Percentiles rank a stretch among this genome's conserved stretches.
Conservation (phyloP, 306 rosid genomes). For the Rosa lucieae region DNA sequence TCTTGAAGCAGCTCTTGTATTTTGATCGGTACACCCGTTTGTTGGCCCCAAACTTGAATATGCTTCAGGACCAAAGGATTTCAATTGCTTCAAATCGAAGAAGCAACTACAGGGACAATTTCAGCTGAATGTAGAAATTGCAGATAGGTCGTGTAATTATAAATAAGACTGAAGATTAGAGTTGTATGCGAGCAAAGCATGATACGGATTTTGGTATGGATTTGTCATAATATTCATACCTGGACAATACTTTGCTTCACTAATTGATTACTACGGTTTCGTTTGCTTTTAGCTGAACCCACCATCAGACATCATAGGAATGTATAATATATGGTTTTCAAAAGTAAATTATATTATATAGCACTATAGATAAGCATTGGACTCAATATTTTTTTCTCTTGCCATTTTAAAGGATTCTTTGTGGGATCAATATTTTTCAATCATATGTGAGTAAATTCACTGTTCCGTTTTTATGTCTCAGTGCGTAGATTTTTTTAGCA, state of each 20-base stretch:
- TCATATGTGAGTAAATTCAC: no score
- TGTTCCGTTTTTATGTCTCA: no score
- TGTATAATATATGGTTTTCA: neutral
- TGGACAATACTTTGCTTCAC: conserved; percentile 6
- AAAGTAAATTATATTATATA: neutral
- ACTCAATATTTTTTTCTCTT: no score
- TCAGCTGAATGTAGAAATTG: conserved; percentile 28
- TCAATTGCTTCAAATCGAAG: conserved; percentile 69
- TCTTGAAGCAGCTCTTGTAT: conserved; percentile 91
- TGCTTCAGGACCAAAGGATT: conserved; percentile 96
- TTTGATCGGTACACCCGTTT: conserved; percentile 91
- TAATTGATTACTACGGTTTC: neutral
- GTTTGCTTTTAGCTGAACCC: neutral
- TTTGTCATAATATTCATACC: neutral
- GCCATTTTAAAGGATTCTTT: no score
- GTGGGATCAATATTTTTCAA: no score
- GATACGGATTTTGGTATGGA: neutral
- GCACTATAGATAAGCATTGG: no score
- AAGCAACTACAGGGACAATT: conserved; percentile 45
- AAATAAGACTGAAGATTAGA: conserved; percentile 19
- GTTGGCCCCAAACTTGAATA: conserved; percentile 86
- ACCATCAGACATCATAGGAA: neutral
- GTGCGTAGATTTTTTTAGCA: no score
- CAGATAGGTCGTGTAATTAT: conserved; percentile 31
- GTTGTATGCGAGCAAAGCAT: conserved; percentile 10